Evolutionary conservation across 805 yeast species (phyloP).

Genomic region (Candida peoriensis): DNA sequence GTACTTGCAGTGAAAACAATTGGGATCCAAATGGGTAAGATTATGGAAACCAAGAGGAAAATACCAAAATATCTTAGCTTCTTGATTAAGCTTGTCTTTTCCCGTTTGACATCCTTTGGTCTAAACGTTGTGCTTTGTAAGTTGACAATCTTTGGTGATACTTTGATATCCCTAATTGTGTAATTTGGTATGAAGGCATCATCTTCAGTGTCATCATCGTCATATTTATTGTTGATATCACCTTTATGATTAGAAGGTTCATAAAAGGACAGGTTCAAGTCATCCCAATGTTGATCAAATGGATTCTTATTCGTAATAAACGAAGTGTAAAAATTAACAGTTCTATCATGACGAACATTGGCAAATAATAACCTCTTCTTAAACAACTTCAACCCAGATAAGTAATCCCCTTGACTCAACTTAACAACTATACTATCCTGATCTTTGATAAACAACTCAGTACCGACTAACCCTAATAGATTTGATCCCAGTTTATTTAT

Average conservation of each 20-base stretch:
- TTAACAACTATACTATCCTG: constrained; percentile 40
- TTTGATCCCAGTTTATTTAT: constrained; percentile 51
- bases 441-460: constrained; percentile 60
- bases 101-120: constrained; percentile 1
- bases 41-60: constrained; percentile 14
- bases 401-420: constrained; percentile 35
- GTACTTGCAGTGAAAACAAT: constrained; percentile 31
- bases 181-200: constrained; percentile 30
- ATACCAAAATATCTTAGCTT: constrained; percentile 22
- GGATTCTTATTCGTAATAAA: constrained; percentile 72
- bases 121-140: constrained; percentile 29
- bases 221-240: constrained; percentile 25
- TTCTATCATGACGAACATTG: constrained; percentile 74
- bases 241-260: too few relatives aligned
- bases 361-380: constrained; percentile 58
- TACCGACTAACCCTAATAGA: constrained; percentile 63
- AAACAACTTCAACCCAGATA: constrained; percentile 53
- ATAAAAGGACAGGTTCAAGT: constrained; percentile 34
- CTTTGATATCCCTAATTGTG: constrained; percentile 31
- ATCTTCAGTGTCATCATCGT: constrained; percentile 27
- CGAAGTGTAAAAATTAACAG: constrained; percentile 84
- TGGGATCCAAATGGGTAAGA: constrained; percentile 49
- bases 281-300: constrained; percentile 52
- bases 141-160: constrained; percentile 50
- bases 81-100: constrained; percentile 11